Evolutionary conservation across 495 filamentous ascomycete genomes (phyloP).

Genomic region (Penicillium atrosanguineum): DNA sequence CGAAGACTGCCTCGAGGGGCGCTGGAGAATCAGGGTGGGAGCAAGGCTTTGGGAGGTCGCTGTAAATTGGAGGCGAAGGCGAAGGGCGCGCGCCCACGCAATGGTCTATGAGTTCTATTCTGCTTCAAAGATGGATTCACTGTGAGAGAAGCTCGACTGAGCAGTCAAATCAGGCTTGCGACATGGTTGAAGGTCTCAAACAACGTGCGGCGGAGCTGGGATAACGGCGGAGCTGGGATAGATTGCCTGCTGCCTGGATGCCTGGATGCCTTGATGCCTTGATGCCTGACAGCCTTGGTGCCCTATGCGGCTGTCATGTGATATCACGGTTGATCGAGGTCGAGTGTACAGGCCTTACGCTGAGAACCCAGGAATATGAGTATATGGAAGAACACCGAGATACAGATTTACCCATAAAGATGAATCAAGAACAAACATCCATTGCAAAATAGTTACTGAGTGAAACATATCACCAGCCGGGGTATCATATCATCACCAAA

Average conservation of each 20-base stretch:
- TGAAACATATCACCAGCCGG: conserved; percentile 10
- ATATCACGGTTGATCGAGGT: background rate
- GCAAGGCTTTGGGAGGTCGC: conserved; percentile 3
- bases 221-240: background rate
- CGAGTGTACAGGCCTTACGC: background rate
- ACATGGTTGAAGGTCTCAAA: conserved; percentile 10
- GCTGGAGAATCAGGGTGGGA: background rate
- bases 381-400: background rate
- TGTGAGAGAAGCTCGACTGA: conserved; percentile 5
- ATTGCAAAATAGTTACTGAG: background rate
- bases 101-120: background rate
- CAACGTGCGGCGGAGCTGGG: conserved; percentile 11
- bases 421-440: background rate
- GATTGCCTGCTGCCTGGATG: conserved; percentile 12
- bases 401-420: background rate
- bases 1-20: background rate
- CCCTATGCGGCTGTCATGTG: too few species aligned
- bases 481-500: conserved; percentile 32
- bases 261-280: too few species aligned
- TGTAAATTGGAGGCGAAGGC: conserved; percentile 2
- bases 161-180: conserved; percentile 2
- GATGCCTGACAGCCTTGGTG: too few species aligned
- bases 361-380: background rate
- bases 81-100: conserved; percentile 5
- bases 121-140: background rate